Conservation (phyloP, 805 yeast genomes). For the Kazachstania bromeliacearum region DNA sequence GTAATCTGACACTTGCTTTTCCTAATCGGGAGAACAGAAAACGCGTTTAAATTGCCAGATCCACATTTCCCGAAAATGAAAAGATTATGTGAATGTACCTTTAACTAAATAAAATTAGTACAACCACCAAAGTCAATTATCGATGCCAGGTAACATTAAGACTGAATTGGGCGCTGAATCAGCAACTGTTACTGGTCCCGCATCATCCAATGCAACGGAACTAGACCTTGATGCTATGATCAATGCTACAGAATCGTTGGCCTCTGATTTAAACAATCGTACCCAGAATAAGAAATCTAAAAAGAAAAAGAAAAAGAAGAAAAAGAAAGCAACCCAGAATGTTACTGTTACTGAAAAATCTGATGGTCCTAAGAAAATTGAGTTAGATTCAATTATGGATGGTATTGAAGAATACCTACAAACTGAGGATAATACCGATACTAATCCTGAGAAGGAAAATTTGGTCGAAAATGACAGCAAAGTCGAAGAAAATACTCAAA, state of each 20-base stretch:
- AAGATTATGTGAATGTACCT: too few relatives aligned
- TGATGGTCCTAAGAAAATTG: not conserved
- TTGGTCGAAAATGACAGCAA: not conserved
- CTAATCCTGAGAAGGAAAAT: not conserved
- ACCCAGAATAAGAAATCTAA: conserved; percentile 3
- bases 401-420: conserved; percentile 22
- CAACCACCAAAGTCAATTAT: too few relatives aligned
- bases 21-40: too few relatives aligned
- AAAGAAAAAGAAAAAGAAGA: conserved; percentile 5
- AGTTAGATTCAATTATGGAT: conserved; percentile 15
- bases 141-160: too few relatives aligned
- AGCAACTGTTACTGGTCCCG: too few relatives aligned
- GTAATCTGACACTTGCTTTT: too few relatives aligned
- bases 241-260: conserved; percentile 14
- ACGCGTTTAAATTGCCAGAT: too few relatives aligned
- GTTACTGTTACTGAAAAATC: not conserved
- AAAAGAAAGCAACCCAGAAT: conserved; percentile 4
- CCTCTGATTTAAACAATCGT: conserved; percentile 8
- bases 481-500: not conserved
- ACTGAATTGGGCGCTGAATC: too few relatives aligned
- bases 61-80: too few relatives aligned
- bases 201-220: too few relatives aligned
- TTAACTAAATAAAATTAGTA: too few relatives aligned
- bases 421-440: conserved; percentile 6
- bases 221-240: conserved; percentile 25